Evolutionary conservation across 2,329 filamentous ascomycete species (phyloP), one percentile per base, ranked within the genome.

Genomic region (Calonectria crousiana): DNA sequence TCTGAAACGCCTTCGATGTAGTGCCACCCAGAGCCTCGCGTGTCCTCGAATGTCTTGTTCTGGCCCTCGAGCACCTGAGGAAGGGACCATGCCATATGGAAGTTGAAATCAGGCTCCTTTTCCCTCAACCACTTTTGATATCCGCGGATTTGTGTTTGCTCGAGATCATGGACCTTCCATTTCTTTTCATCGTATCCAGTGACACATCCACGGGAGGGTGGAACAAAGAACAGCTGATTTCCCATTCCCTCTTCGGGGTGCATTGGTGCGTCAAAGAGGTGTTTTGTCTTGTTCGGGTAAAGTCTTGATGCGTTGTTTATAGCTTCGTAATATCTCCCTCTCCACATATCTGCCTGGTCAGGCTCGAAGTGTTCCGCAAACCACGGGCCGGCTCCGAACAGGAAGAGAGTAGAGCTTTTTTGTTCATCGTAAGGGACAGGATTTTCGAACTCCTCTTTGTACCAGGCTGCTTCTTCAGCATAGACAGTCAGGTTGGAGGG

Each of bases 1-100:
- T 82, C 79, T 16, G 80, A 74, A 13, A 82, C 78, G 0, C 56
- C 32, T 11, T 82, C 79, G 20, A 76, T 81, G 6, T 81, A 84
- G 58, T 86, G 84, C 38, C 83, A 80, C 11, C 82, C 71, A 0
- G 80, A 80, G 60, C 75, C 73, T 20, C 76, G 67, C 5, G 5
- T 32, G 26, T 82, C 78, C 11, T 67, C 74, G 11, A 73, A 72
- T 4, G 74, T 75, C 30, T 79, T 76, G 65, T 74, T 78, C 3
- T 80, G 78, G 1, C 60, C 70, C 6, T 68, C 51, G 1, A 75
- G 53, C 34, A 76, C 20, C 11, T 69, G 71, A 1, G 79, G 74
- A 58, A 78, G 73, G 0, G 79, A 73, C 77, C 77, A 79, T 18
- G 76, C 6, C 58, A 79, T 67, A 2, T 73, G 67, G 14, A 81